Percentiles rank a stretch among this genome's conserved stretches.
Conservation (phyloP, 2,329 filamentous ascomycete genomes). For the Rhexocercosporidium sp. region DNA sequence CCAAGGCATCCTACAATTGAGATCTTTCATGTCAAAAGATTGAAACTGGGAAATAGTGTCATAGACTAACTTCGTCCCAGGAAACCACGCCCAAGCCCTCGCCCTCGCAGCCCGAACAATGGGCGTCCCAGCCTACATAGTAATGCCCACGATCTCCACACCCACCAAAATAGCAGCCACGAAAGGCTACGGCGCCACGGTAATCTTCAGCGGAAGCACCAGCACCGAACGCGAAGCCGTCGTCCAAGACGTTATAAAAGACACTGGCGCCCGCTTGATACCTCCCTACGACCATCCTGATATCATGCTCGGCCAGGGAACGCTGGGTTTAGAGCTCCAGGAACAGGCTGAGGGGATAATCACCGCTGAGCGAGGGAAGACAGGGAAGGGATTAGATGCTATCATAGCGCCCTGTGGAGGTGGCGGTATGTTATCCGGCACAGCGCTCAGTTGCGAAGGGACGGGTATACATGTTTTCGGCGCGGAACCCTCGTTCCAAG, state of each 20-base stretch:
- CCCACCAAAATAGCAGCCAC: slow-evolving; percentile 89
- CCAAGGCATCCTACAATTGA: not conserved
- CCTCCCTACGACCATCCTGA: slow-evolving; percentile 93
- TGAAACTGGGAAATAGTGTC: not conserved
- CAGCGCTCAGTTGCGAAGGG: slow-evolving; percentile 75
- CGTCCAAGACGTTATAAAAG: slow-evolving; percentile 67
- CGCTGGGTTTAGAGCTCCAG: slow-evolving; percentile 81
- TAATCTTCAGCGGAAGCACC: slow-evolving; percentile 85
- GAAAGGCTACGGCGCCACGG: slow-evolving; percentile 73
- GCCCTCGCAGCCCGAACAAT: slow-evolving; percentile 80
- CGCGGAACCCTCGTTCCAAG: slow-evolving; percentile 81
- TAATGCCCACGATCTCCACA: slow-evolving; percentile 88
- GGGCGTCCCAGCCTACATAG: slow-evolving; percentile 79
- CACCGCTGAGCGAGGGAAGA: slow-evolving; percentile 28
- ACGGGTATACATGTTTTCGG: slow-evolving; percentile 82
- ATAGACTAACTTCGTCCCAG: slow-evolving; percentile 50
- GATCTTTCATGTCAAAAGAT: not conserved
- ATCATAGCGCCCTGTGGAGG: slow-evolving; percentile 87
- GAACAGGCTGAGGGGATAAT: slow-evolving; percentile 68
- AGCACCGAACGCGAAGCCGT: slow-evolving; percentile 80
- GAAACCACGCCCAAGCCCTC: slow-evolving; percentile 94
- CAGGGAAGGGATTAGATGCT: slow-evolving; percentile 60
- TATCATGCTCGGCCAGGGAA: slow-evolving; percentile 94
- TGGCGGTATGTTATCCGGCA: slow-evolving; percentile 84
- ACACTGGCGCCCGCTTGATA: slow-evolving; percentile 79